Base-by-base conservation (phyloP, 306 rosid genomes). In the Dalbergia cultrata region DNA sequence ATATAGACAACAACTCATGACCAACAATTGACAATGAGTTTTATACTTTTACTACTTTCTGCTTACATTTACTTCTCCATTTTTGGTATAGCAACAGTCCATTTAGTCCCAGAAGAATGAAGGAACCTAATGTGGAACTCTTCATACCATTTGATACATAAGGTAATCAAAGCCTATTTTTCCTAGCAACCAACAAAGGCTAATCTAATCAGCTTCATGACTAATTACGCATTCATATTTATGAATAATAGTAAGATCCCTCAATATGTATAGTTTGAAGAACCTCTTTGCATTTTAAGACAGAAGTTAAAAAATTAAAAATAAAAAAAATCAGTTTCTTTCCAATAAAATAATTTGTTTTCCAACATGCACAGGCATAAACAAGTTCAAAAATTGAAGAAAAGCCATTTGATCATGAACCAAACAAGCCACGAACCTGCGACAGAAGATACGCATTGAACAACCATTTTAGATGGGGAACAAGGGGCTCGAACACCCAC, bases 381-480 rank as follows among this genome's bases (percentile, higher is more conserved):
- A 8, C 10, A 70, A 39, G 13, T 17, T 41, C 16, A 53, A 31
- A 50, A 34, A 4, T 31, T 54, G 4, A 16, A 69, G 44, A 69
- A 13, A 9, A 66, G 4, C 57, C 79, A 74, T 39, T 80, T 77
- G 19, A 33, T 81, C 7, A 3, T 34, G 11, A 76, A 81, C 22
- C 19, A 81, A 82, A 74, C 49, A 31, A 19, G 18, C 9, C 56
- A 69, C 76, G 8, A 80, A 93, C 97, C 93, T 85, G 92, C 34
- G 11, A 57, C 74, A 9, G 90, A 52, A 54, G 95, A 87, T 92
- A 85, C 78, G 95, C 95, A 91, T 56, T 82, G 92, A 86, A 93
- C 34, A 18, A 85, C 85, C 94, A 88, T 77, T 14, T 87, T 83
- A 68, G 94, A 87, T 13, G 75, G 7, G 9, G 85, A 80, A 73